A percentile compares a stretch with the other conserved stretches of the same genome.
These are phyloP conservation scores for Acorus calamus DNA, from an alignment of 106 monocot species.

Conservation along the genomic window DNA sequence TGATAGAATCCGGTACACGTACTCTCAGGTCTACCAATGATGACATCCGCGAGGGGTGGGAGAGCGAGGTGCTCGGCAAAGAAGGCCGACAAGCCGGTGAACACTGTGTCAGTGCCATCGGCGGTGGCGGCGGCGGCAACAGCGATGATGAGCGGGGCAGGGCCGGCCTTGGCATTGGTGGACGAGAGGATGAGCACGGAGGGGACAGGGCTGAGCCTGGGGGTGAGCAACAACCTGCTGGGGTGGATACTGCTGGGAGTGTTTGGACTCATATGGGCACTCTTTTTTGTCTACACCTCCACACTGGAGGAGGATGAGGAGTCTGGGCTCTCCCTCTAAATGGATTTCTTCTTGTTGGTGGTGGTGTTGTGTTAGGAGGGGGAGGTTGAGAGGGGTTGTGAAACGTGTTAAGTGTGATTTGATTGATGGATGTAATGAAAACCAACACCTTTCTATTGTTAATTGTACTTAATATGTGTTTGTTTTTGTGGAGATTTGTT, in stretches of 20 bases:
- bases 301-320: constrained; percentile 71
- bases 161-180: constrained; percentile 57
- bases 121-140: constrained; percentile 22
- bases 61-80: constrained; percentile 16
- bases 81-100: not conserved
- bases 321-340: constrained; percentile 57
- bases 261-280: constrained; percentile 66
- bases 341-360: no score
- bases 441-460: no score
- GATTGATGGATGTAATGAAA: no score
- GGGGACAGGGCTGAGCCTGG: constrained; percentile 61
- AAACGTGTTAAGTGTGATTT: no score
- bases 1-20: not conserved
- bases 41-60: constrained; percentile 12
- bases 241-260: constrained; percentile 63
- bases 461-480: no score
- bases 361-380: no score
- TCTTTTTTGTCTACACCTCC: constrained; percentile 55
- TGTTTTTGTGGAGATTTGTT: no score
- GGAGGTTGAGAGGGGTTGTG: no score
- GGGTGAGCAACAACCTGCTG: constrained; percentile 69
- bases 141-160: constrained; percentile 22
- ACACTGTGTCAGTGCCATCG: not conserved
- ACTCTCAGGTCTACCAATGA: constrained; percentile 19
- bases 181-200: constrained; percentile 75